Evolutionary conservation across 2,329 filamentous ascomycete species (phyloP).

Genomic region (Curvularia hawaiiensis): DNA sequence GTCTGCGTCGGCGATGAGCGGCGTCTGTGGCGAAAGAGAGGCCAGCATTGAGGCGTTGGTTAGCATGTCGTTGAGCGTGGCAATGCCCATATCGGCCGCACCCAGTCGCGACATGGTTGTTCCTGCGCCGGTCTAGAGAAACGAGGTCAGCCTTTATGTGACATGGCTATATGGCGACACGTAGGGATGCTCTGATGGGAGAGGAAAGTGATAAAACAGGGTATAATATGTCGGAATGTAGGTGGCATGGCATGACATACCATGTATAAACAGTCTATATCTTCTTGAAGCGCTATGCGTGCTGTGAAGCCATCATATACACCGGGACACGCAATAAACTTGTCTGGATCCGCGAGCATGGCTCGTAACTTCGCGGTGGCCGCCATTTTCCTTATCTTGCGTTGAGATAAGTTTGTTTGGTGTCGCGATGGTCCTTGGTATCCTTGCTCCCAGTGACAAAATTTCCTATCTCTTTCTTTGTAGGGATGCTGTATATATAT

Average conservation of each 20-base stretch:
- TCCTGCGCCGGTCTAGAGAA: slow-evolving; percentile 63
- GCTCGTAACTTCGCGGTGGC: slow-evolving; percentile 39
- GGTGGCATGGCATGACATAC: slow-evolving; percentile 46
- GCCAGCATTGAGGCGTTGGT: slow-evolving; percentile 69
- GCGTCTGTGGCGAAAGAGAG: slow-evolving; percentile 59
- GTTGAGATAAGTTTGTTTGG: slow-evolving; percentile 10
- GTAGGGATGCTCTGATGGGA: not conserved
- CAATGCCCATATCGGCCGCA: slow-evolving; percentile 66
- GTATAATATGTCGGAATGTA: not conserved
- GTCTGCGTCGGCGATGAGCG: slow-evolving; percentile 67
- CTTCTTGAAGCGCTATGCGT: slow-evolving; percentile 65
- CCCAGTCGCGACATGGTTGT: slow-evolving; percentile 66
- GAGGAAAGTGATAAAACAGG: not conserved
- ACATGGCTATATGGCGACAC: not conserved
- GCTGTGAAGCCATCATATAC: slow-evolving; percentile 73
- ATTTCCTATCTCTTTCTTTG: not conserved
- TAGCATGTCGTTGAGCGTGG: slow-evolving; percentile 67
- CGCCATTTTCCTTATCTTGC: slow-evolving; percentile 22
- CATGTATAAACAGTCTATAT: slow-evolving; percentile 72
- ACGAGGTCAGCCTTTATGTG: not conserved
- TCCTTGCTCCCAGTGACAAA: not conserved
- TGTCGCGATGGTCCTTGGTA: slow-evolving; percentile 11
- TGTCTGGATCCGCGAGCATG: slow-evolving; percentile 39
- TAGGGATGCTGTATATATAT: not conserved
- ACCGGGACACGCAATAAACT: slow-evolving; percentile 63